phyloP scores from a whole-genome alignment of 768 basidiomycete genomes.

The Tricholoma terreum region DNA sequence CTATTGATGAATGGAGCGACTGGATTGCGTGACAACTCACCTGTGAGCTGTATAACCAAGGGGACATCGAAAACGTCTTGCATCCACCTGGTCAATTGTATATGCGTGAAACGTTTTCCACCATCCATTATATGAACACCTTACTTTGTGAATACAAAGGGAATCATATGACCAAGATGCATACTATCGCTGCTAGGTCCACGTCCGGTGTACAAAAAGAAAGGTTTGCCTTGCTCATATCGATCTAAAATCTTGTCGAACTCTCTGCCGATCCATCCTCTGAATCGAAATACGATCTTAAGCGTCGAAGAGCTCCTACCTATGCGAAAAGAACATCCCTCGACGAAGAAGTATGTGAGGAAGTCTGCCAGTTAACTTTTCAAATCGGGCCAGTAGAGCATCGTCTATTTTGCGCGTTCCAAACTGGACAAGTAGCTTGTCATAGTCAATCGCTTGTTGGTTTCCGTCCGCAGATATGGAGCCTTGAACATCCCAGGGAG shows the following conservation, averaged over 20 bases:
- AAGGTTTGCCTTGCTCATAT: conserved; percentile 95
- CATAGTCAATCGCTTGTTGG: conserved; percentile 93
- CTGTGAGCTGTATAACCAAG: conserved; percentile 92
- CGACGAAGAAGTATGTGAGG: conserved; percentile 88
- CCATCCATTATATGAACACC: conserved; percentile 20
- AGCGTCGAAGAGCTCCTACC: conserved; percentile 46
- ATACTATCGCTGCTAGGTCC: conserved; percentile 96
- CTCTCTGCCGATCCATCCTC: conserved; percentile 52
- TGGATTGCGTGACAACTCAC: conserved; percentile 34
- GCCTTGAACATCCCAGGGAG: conserved; percentile 98
- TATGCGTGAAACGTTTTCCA: neutral
- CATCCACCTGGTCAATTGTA: conserved; percentile 65
- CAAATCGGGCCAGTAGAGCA: conserved; percentile 82
- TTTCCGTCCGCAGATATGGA: conserved; percentile 84
- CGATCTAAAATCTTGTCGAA: conserved; percentile 92
- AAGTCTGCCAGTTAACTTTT: conserved; percentile 81
- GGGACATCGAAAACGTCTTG: conserved; percentile 96
- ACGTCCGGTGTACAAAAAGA: conserved; percentile 96
- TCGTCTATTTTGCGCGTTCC: conserved; percentile 82
- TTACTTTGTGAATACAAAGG: conserved; percentile 95
- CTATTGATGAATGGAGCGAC: neutral
- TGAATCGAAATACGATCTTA: neutral
- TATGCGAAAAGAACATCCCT: conserved; percentile 97
- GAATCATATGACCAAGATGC: conserved; percentile 97
- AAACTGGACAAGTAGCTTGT: conserved; percentile 92